Percentiles rank a stretch among this genome's conserved stretches.
phyloP scores from a whole-genome alignment of 2,329 filamentous ascomycete species.

The Lachnellula willkommii region DNA sequence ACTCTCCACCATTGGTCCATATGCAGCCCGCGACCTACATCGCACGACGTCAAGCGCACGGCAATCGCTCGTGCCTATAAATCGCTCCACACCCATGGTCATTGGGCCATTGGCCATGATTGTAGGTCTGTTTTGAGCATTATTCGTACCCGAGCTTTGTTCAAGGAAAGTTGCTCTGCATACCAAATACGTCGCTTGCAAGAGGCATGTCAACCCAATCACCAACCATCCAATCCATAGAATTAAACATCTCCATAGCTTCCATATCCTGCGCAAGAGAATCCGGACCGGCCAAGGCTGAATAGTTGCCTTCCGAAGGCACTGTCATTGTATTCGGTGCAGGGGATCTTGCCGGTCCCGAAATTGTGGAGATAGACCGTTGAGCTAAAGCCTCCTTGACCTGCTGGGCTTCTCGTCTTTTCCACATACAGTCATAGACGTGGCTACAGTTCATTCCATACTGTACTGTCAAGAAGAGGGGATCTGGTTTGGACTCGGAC shows the following conservation, averaged over 20 bases:
- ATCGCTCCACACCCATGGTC: constrained; percentile 77
- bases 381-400: not conserved
- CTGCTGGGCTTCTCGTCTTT: constrained; percentile 48
- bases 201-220: constrained; percentile 4
- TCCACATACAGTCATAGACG: constrained; percentile 62
- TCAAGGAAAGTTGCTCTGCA: not conserved
- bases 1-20: constrained; percentile 61
- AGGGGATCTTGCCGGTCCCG: no score
- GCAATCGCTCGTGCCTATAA: constrained; percentile 69
- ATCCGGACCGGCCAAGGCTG: not conserved
- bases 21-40: constrained; percentile 77
- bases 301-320: not conserved
- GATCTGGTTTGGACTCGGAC: constrained; percentile 33
- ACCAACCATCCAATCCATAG: constrained; percentile 17
- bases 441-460: constrained; percentile 64
- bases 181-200: not conserved
- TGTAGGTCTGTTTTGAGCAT: constrained; percentile 40
- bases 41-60: constrained; percentile 51
- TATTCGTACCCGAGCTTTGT: constrained; percentile 40
- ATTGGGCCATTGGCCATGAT: constrained; percentile 66
- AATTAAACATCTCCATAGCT: constrained; percentile 15
- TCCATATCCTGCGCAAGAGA: constrained; percentile 3
- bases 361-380: not conserved
- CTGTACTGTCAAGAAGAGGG: constrained; percentile 57
- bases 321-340: not conserved